Evolutionary conservation across 2,329 filamentous ascomycete genomes (phyloP).

Genomic region (Aspergillus neoniger): DNA sequence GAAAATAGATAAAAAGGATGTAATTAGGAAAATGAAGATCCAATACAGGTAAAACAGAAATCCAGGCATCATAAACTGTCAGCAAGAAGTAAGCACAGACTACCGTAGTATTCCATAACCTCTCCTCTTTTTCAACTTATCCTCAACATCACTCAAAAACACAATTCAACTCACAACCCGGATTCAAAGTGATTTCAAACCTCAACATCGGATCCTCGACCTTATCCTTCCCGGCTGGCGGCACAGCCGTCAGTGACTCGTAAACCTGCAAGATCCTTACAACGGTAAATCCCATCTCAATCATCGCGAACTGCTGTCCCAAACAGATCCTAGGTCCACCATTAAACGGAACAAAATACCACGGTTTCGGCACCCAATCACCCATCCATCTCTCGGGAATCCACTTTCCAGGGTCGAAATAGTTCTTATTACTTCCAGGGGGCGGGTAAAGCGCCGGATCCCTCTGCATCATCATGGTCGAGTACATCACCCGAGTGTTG

Average conservation of each 20-base stretch:
- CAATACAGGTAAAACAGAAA: too few species aligned
- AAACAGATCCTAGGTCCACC: slow-evolving; percentile 44
- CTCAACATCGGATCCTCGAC: slow-evolving; percentile 39
- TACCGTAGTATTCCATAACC: neutral
- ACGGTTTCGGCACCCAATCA: slow-evolving; percentile 41
- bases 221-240: slow-evolving; percentile 31
- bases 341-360: slow-evolving; percentile 45
- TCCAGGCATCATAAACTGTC: too few species aligned
- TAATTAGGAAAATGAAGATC: too few species aligned
- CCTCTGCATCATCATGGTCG: slow-evolving; percentile 71
- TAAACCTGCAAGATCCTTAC: slow-evolving; percentile 47
- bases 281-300: slow-evolving; percentile 58
- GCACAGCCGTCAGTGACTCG: slow-evolving; percentile 39
- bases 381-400: slow-evolving; percentile 54
- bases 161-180: slow-evolving; percentile 42
- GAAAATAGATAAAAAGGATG: too few species aligned
- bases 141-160: slow-evolving; percentile 37
- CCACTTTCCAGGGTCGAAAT: slow-evolving; percentile 46
- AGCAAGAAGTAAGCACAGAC: too few species aligned
- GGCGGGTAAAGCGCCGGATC: slow-evolving; percentile 52
- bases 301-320: slow-evolving; percentile 60
- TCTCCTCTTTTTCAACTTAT: neutral
- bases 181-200: slow-evolving; percentile 44
- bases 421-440: neutral
- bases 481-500: slow-evolving; percentile 66